Conservation (phyloP, 345 rosid genomes). For the Linum tenue region DNA sequence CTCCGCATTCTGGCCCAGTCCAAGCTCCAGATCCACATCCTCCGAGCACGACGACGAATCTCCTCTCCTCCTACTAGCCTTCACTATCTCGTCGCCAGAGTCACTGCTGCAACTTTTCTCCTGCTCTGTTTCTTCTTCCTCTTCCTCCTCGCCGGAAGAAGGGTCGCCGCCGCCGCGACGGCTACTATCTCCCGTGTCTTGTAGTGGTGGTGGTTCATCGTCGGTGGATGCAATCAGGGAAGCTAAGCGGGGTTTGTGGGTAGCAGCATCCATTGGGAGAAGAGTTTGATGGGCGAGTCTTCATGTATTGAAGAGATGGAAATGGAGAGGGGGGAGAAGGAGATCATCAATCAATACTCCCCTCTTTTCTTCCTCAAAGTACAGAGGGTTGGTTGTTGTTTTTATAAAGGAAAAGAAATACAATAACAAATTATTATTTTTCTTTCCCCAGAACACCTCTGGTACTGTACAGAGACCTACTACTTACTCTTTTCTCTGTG, state of each 20-base stretch:
- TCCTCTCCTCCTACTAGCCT: conserved; percentile 6
- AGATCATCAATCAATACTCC: conserved; percentile 32
- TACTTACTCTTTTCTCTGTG: conserved; percentile 4
- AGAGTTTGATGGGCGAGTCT: conserved; percentile 26
- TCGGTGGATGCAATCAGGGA: conserved; percentile 13
- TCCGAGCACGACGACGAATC: conserved; percentile 15
- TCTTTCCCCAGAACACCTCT: no score
- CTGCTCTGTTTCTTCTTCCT: no score
- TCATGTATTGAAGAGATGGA: conserved; percentile 30
- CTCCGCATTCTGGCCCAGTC: background rate
- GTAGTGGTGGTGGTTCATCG: background rate
- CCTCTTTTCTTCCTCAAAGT: background rate
- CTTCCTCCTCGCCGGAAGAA: conserved; percentile 13
- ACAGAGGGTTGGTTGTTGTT: no score
- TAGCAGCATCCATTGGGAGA: conserved; percentile 31
- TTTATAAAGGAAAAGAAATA: no score
- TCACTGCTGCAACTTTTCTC: background rate
- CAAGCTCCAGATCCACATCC: conserved; percentile 21
- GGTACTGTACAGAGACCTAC: no score
- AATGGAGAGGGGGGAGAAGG: conserved; percentile 4
- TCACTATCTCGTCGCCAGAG: conserved; percentile 18
- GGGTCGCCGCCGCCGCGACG: conserved; percentile 12
- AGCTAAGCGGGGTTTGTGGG: conserved; percentile 25
- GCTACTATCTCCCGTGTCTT: conserved; percentile 19
- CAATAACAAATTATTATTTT: no score